Percentiles rank a stretch among this genome's conserved stretches.
Conservation (phyloP, 805 yeast genomes). For the Candida vaughaniae region DNA sequence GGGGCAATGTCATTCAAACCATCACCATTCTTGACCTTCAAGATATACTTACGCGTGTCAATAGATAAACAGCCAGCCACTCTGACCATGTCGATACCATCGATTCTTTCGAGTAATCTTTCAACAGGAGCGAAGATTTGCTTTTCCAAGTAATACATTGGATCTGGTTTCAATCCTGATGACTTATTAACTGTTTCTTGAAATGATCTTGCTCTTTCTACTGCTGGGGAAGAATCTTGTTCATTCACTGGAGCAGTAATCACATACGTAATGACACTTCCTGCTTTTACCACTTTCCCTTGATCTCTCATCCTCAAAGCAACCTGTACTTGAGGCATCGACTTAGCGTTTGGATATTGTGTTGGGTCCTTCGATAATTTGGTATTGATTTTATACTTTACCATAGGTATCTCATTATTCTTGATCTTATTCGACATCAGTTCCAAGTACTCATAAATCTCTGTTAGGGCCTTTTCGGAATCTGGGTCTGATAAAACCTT, state of each 20-base stretch:
- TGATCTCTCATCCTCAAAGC: slow-evolving; percentile 78
- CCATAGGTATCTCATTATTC: slow-evolving; percentile 59
- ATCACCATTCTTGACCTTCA: slow-evolving; percentile 40
- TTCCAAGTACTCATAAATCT: slow-evolving; percentile 71
- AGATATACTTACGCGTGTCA: slow-evolving; percentile 62
- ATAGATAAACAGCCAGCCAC: slow-evolving; percentile 77
- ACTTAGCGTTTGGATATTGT: slow-evolving; percentile 76
- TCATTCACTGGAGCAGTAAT: slow-evolving; percentile 49
- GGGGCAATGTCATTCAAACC: slow-evolving; percentile 51
- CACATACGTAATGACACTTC: slow-evolving; percentile 85
- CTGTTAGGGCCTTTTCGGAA: slow-evolving; percentile 70
- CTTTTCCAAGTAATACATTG: slow-evolving; percentile 75
- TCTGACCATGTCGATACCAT: slow-evolving; percentile 79
- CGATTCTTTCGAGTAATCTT: slow-evolving; percentile 79
- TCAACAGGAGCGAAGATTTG: slow-evolving; percentile 91
- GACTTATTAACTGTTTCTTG: slow-evolving; percentile 63
- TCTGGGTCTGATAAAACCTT: slow-evolving; percentile 71
- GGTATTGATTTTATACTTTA: slow-evolving; percentile 78
- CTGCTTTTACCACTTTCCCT: slow-evolving; percentile 86
- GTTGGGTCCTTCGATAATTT: slow-evolving; percentile 85
- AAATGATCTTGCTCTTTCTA: slow-evolving; percentile 82
- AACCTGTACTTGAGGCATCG: slow-evolving; percentile 87
- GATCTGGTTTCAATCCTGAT: slow-evolving; percentile 63
- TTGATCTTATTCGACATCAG: slow-evolving; percentile 57
- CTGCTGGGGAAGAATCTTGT: slow-evolving; percentile 44